These are phyloP conservation scores for Aspergillus chevalieri DNA, from an alignment of 2,329 filamentous ascomycete species.

Conservation along the genomic window DNA sequence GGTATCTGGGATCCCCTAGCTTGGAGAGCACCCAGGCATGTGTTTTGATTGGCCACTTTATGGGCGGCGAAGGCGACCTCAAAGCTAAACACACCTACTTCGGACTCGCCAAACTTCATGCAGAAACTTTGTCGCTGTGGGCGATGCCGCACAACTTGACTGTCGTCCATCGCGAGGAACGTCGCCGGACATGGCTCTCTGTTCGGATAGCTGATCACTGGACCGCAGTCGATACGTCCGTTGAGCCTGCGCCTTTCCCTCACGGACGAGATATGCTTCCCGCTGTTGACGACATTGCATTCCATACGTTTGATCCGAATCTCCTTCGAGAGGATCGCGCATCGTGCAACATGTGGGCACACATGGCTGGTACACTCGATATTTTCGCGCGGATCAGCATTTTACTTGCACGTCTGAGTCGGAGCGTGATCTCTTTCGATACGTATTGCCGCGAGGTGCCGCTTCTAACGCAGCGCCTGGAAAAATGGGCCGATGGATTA, in stretches of 20 bases:
- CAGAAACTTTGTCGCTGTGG: constrained; percentile 10
- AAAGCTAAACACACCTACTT: constrained; percentile 16
- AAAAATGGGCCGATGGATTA: constrained; percentile 10
- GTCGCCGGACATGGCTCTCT: constrained; percentile 15
- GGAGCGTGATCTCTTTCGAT: constrained; percentile 8
- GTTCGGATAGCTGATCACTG: constrained; percentile 15
- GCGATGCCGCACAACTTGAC: background rate
- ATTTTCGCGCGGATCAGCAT: constrained; percentile 14
- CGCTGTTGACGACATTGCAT: constrained; percentile 15
- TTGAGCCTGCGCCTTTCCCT: constrained; percentile 8
- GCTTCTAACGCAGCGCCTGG: constrained; percentile 7
- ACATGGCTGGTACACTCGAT: constrained; percentile 13
- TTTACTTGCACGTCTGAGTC: constrained; percentile 11
- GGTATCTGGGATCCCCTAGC: constrained; percentile 9
- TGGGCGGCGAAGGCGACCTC: constrained; percentile 13
- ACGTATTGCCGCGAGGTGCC: constrained; percentile 10
- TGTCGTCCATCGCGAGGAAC: constrained; percentile 10
- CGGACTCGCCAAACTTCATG: constrained; percentile 15
- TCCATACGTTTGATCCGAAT: constrained; percentile 8
- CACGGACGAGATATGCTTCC: constrained; percentile 2
- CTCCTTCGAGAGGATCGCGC: constrained; percentile 1
- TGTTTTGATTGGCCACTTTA: constrained; percentile 13
- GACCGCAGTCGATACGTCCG: constrained; percentile 14
- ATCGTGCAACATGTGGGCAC: constrained; percentile 16
- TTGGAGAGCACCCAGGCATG: constrained; percentile 14